Evolutionary conservation across 352 stramenopile genomes (phyloP).

Genomic region (Pelagophyceae sp.): DNA sequence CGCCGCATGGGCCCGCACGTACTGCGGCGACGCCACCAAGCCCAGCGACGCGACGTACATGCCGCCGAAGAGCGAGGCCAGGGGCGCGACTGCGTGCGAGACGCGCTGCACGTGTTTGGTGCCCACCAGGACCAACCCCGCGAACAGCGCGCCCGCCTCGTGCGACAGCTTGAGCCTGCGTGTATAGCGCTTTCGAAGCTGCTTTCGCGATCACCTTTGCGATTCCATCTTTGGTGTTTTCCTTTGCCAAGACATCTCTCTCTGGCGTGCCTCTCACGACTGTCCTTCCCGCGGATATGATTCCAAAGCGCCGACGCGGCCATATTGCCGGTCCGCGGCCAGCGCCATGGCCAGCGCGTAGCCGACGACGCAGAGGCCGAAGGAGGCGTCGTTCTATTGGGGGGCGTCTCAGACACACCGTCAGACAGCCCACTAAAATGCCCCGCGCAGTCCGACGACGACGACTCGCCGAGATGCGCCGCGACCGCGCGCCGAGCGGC

Average conservation of each 20-base stretch:
- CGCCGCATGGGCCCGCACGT: not conserved
- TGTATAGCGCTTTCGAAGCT: no score
- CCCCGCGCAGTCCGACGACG: not conserved
- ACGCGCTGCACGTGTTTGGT: slow-evolving; percentile 7
- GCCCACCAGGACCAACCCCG: slow-evolving; percentile 35
- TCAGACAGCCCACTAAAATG: not conserved
- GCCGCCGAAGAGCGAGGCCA: slow-evolving; percentile 38
- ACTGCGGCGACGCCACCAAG: slow-evolving; percentile 25
- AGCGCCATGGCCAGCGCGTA: slow-evolving; percentile 37
- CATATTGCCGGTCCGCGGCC: slow-evolving; percentile 33
- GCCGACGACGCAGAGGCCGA: slow-evolving; percentile 30
- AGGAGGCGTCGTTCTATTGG: slow-evolving; percentile 21
- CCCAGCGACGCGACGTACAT: slow-evolving; percentile 42
- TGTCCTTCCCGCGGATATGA: no score
- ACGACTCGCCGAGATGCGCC: slow-evolving; percentile 1
- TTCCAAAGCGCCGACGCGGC: no score
- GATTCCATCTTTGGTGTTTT: no score
- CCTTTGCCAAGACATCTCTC: no score
- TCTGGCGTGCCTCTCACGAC: no score
- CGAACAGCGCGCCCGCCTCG: slow-evolving; percentile 39
- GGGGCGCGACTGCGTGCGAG: slow-evolving; percentile 22
- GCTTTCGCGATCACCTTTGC: no score
- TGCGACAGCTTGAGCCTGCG: slow-evolving; percentile 35
- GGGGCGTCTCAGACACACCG: no score
- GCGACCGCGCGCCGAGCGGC: not conserved